Evolutionary conservation across 345 rosid genomes (phyloP), one percentile per base, ranked within the genome.

Genomic region (Dipteronia sinensis): DNA sequence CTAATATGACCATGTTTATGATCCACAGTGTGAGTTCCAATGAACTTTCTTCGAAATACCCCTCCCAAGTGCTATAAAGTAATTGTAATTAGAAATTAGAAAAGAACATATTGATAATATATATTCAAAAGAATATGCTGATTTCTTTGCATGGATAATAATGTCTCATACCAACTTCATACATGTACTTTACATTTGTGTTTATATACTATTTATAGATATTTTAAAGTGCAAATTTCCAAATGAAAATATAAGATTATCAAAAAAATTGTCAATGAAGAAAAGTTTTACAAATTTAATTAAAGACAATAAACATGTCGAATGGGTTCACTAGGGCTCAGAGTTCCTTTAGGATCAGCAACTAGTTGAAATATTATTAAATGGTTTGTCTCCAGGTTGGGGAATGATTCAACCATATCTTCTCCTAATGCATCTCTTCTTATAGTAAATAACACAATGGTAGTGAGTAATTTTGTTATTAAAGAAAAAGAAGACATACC

Each of bases 401-500:
- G 42, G 20, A 27, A 31, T 13, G n/a, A 16, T 13, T 62, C 7
- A 34, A 56, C 31, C 17, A 3, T 1, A 72, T 38, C 65, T 20
- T 49, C 51, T 22, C 5, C 1, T 38, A 40, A n/a, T 46, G 42
- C 31, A 27, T 64, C 70, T n/a, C 29, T 74, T 47, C 47, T 23
- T 5, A 49, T 65, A 25, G 19, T 17, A 2, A 31, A 44, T 8
- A 19, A 9, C 3, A 25, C 19, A 49, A 40, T n/a, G 19, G 27
- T 6, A 6, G 11, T 19, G 29, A 23, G 19, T 47, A 65, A 47
- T 49, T 74, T 44, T 49, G 69, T 27, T 49, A 29, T 47, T 53
- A 19, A 46, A 51, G n/a, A 55, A 15, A 22, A 34, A 66, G 78
- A 51, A 7, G 65, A 81, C 83, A 10, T 91, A 94, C 99, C 84